Base-by-base conservation (phyloP, 1,139 yeast species). In the Hemisphaericaspora xylofermentans region DNA sequence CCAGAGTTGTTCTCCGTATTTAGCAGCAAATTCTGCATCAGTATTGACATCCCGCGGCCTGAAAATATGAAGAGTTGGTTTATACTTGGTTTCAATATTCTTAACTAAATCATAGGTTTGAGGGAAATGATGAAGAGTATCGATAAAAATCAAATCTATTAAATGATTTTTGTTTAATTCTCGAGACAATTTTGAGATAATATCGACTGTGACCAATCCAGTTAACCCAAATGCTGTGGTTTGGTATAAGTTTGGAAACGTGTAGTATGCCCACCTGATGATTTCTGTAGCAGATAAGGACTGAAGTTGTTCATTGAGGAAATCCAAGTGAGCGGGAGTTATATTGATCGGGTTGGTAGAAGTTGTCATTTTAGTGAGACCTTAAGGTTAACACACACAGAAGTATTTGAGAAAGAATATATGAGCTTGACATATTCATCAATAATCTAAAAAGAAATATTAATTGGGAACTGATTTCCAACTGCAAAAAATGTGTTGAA, bases 181-280 rank as follows among this genome's bases (percentile, higher is more conserved):
- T 26, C 21, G 49, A 43, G 21, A 59, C 40, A 83, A 53, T 56
- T 81, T 80, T n/a, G 86, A 74, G 32, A 91, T 66, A 76, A 91
- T 85, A 60, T 91, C 97, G 27, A 88, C 71, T 12, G 93, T 89
- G 18, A 85, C 96, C 44, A 91, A 66, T 0, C 98, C 98, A 1
- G 96, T 87, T 33, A 93, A 73, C 0, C 98, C 98, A 64, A 91
- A 88, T 2, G 98, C 98, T 0, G 98, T 88, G 2, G 96, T 89
- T 62, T 93, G 98, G 58, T 63, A 89, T 26, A 93, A 69, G 28
- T 80, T 74, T 4, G 96, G 96, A 54, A 91, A 82, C 0, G 95
- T 88, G 21, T 76, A 63, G 21, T 85, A 67, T 1, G 96, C 80
- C 98, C 98, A 93, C 56, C 73, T 70, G 33, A 91, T 68, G 46